These are phyloP conservation scores for Nitzschia sp. DNA, from an alignment of 108 stramenopile genomes.

Conservation along the genomic window DNA sequence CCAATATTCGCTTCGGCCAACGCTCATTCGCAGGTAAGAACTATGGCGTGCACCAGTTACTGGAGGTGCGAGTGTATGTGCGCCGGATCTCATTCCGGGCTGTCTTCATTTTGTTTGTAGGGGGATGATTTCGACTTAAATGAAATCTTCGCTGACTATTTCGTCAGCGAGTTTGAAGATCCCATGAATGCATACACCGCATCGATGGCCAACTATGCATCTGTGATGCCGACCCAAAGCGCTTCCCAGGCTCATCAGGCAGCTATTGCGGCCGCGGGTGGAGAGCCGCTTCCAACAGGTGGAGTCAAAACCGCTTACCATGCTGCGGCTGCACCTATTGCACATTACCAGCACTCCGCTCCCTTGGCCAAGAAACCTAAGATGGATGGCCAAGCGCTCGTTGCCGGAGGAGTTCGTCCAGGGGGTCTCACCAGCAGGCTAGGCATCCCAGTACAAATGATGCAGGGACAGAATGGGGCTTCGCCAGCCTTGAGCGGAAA, in stretches of 20 bases:
- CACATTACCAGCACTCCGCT: background rate
- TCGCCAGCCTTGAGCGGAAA: conserved; percentile 2
- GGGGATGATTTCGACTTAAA: conserved; percentile 67
- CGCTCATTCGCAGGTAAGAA: conserved; percentile 31
- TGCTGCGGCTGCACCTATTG: conserved; percentile 25
- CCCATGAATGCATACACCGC: conserved; percentile 61
- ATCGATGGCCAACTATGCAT: conserved; percentile 52
- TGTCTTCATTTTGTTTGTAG: conserved; percentile 2
- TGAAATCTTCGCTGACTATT: conserved; percentile 74
- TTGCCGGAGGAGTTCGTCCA: conserved; percentile 10
- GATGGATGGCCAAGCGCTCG: conserved; percentile 16
- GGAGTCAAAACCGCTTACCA: conserved; percentile 70
- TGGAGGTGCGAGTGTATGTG: too few species aligned
- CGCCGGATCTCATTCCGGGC: background rate
- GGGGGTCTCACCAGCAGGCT: conserved; percentile 37
- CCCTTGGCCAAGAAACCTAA: conserved; percentile 32
- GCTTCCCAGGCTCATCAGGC: conserved; percentile 14
- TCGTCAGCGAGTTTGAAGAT: conserved; percentile 61
- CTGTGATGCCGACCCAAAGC: conserved; percentile 1
- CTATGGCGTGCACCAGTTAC: too few species aligned
- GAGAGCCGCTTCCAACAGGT: conserved; percentile 50
- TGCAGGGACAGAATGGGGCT: conserved; percentile 24
- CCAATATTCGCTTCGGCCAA: conserved; percentile 40
- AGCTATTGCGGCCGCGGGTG: conserved; percentile 3
- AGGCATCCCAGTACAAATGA: conserved; percentile 17